Evolutionary conservation across 2,329 filamentous ascomycete genomes (phyloP).

Genomic region (Xylaria sp.): DNA sequence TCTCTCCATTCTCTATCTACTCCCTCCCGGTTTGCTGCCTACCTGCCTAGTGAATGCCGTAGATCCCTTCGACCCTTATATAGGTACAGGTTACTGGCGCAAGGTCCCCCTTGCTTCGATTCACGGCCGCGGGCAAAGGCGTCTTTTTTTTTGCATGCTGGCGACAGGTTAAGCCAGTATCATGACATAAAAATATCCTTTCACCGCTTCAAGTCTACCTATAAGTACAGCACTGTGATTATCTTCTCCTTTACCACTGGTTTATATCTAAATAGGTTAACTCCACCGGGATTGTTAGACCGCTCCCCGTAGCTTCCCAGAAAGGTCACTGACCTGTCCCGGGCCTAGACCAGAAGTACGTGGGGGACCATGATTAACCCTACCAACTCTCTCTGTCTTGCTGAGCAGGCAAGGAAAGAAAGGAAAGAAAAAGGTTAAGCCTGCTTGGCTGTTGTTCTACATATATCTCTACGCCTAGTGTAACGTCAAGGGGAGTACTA

Average conservation of each 20-base stretch:
- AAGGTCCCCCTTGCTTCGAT: neutral
- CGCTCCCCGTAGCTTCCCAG: conserved; percentile 3
- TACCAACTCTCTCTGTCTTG: neutral
- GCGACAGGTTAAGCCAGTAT: neutral
- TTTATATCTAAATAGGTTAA: conserved; percentile 1
- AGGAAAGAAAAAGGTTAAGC: too few relatives aligned
- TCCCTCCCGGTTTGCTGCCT: too few relatives aligned
- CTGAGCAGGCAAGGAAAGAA: too few relatives aligned
- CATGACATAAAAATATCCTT: neutral
- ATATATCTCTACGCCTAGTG: neutral
- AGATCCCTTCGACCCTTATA: neutral
- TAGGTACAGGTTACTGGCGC: neutral
- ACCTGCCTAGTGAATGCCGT: too few relatives aligned
- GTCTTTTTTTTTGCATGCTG: neutral
- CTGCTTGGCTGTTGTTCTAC: too few relatives aligned
- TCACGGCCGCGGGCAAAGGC: neutral
- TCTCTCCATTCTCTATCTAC: neutral
- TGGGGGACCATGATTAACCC: conserved; percentile 1
- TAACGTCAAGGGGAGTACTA: neutral
- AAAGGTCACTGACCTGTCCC: conserved; percentile 2
- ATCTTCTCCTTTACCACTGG: neutral
- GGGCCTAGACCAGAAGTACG: conserved; percentile 8
- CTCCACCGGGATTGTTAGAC: conserved; percentile 15
- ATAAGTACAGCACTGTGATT: neutral
- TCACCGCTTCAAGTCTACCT: conserved; percentile 18